A percentile compares a stretch with the other conserved stretches of the same genome.
These are phyloP conservation scores for Trichophyton mentagrophytes DNA, from an alignment of 2,329 filamentous ascomycete species.

Conservation along the genomic window DNA sequence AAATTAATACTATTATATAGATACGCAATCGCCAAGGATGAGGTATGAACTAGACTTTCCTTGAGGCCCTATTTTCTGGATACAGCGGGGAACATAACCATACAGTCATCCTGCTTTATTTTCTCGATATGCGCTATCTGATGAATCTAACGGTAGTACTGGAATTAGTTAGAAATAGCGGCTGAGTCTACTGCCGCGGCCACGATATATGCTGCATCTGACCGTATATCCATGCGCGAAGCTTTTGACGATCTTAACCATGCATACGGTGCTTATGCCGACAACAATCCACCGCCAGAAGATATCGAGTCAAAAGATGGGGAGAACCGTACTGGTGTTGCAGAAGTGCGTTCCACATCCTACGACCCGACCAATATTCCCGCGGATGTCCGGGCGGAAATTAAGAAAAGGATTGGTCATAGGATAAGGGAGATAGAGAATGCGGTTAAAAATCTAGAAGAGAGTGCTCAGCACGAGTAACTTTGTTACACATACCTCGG, in stretches of 20 bases:
- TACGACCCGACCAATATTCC: constrained; percentile 22
- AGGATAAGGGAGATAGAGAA: constrained; percentile 36
- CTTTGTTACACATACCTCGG: background rate
- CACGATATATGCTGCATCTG: constrained; percentile 35
- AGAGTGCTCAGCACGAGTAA: constrained; percentile 19
- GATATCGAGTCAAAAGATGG: constrained; percentile 8
- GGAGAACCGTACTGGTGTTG: constrained; percentile 3
- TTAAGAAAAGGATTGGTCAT: constrained; percentile 32
- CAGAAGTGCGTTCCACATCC: constrained; percentile 19
- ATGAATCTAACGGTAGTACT: background rate
- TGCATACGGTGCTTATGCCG: constrained; percentile 26
- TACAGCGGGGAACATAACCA: background rate
- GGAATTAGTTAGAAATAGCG: constrained; percentile 33
- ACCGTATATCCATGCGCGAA: constrained; percentile 35
- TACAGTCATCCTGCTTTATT: background rate
- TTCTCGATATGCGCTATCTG: no score
- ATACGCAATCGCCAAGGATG: constrained; percentile 35
- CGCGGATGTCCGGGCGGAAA: constrained; percentile 27
- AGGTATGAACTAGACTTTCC: constrained; percentile 15
- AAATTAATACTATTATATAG: constrained; percentile 15
- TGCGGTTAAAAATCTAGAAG: constrained; percentile 33
- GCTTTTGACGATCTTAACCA: constrained; percentile 29
- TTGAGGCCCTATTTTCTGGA: background rate
- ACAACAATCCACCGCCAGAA: constrained; percentile 4
- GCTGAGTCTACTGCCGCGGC: constrained; percentile 34